Evolutionary conservation across 768 basidiomycete species (phyloP).

Genomic region (Tubosaeta sp.): DNA sequence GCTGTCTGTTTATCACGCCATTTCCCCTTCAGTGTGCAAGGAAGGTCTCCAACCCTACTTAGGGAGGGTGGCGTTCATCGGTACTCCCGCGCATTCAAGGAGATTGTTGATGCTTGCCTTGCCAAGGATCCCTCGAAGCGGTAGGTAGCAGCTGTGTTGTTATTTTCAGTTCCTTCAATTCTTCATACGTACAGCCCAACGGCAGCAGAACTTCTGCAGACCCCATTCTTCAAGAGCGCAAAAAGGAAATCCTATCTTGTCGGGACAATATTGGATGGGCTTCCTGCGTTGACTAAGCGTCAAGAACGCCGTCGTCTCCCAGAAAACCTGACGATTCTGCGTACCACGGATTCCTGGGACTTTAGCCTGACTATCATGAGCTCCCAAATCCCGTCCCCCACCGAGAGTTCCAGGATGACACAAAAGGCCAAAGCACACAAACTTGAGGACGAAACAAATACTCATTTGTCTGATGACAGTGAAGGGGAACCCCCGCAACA

Average conservation of each 20-base stretch:
- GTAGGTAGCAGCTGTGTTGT: constrained; percentile 32
- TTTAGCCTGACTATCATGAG: constrained; percentile 49
- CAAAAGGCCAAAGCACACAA: constrained; percentile 5
- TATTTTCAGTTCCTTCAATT: not conserved
- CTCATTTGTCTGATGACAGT: constrained; percentile 2
- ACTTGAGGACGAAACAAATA: constrained; percentile 5
- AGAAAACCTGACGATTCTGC: constrained; percentile 34
- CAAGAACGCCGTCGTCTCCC: constrained; percentile 60
- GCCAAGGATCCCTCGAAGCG: constrained; percentile 79
- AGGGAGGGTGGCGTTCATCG: constrained; percentile 65
- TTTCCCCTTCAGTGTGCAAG: constrained; percentile 52
- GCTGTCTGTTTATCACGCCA: constrained; percentile 1
- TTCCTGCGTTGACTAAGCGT: constrained; percentile 69
- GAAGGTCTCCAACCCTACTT: constrained; percentile 73
- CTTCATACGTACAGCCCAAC: constrained; percentile 54
- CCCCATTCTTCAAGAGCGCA: constrained; percentile 72
- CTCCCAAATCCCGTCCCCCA: constrained; percentile 26
- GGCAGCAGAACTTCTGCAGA: constrained; percentile 70
- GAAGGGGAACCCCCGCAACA: not conserved
- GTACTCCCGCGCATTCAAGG: constrained; percentile 79
- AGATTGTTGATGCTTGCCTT: constrained; percentile 78
- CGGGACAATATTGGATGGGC: constrained; percentile 63
- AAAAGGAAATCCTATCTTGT: constrained; percentile 81
- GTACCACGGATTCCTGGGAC: constrained; percentile 79
- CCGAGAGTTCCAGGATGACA: constrained; percentile 3